A percentile compares a stretch with the other conserved stretches of the same genome.
Conservation (phyloP, 2,329 filamentous ascomycete genomes). For the Byssothecium circinans region DNA sequence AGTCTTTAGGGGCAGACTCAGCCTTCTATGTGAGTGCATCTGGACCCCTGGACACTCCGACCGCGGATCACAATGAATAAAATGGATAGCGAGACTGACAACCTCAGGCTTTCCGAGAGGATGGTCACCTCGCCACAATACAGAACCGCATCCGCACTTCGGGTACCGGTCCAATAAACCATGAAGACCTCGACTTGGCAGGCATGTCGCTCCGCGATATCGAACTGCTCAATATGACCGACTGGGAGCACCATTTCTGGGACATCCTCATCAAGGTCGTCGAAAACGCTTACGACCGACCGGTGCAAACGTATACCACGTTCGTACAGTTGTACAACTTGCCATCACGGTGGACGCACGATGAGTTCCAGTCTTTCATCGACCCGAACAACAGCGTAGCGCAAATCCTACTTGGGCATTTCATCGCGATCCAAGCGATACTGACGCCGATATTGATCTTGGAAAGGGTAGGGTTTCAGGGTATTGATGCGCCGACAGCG, state of each 20-base stretch:
- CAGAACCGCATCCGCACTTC: slow-evolving; percentile 26
- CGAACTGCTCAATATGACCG: slow-evolving; percentile 29
- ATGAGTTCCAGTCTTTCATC: slow-evolving; percentile 49
- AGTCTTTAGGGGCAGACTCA: slow-evolving; percentile 23
- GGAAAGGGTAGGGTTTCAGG: slow-evolving; percentile 37
- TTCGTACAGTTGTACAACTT: slow-evolving; percentile 48
- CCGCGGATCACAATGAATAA: not conserved
- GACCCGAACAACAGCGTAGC: slow-evolving; percentile 46
- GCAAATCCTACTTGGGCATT: slow-evolving; percentile 51
- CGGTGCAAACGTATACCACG: slow-evolving; percentile 44
- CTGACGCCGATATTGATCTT: slow-evolving; percentile 46
- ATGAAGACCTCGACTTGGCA: slow-evolving; percentile 34
- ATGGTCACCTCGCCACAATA: slow-evolving; percentile 38
- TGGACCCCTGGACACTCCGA: not conserved
- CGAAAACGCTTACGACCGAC: slow-evolving; percentile 31
- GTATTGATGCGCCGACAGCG: slow-evolving; percentile 36
- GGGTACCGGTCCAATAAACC: slow-evolving; percentile 22
- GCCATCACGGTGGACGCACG: slow-evolving; percentile 45
- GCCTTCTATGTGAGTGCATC: slow-evolving; percentile 30
- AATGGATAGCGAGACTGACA: slow-evolving; percentile 1
- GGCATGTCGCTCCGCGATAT: slow-evolving; percentile 30
- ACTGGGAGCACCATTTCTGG: slow-evolving; percentile 34
- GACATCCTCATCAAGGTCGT: slow-evolving; percentile 27
- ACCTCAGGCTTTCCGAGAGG: slow-evolving; percentile 31
- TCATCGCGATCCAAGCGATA: slow-evolving; percentile 51